phyloP scores from a whole-genome alignment of 257 asterid species.

The Eustoma russellianum region DNA sequence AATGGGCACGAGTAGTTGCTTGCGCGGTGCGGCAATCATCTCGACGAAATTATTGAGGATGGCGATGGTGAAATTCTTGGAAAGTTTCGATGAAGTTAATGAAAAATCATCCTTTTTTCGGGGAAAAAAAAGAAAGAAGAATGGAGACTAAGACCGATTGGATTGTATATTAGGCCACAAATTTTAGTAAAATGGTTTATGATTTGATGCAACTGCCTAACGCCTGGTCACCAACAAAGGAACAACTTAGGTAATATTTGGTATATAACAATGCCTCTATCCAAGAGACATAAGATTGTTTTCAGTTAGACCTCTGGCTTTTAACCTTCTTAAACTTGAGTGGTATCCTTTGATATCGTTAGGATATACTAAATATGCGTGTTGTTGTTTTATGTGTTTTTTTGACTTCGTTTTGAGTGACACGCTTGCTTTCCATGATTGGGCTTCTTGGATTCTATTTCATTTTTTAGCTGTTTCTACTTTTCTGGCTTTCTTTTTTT shows the following conservation, averaged over 20 bases:
- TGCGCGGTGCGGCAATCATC: conserved; percentile 58
- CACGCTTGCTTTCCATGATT: conserved; percentile 4
- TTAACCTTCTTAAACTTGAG: too few species aligned
- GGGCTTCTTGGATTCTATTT: conserved; percentile 1
- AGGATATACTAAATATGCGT: too few species aligned
- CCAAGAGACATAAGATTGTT: too few species aligned
- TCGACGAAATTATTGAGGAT: conserved; percentile 4
- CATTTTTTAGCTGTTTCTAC: background rate
- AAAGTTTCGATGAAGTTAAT: conserved; percentile 3
- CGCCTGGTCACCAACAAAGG: conserved; percentile 15
- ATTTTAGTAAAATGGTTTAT: background rate
- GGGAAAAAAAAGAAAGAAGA: conserved; percentile 4
- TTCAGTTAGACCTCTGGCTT: too few species aligned
- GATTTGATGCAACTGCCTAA: conserved; percentile 5
- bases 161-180: background rate
- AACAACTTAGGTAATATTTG: too few species aligned
- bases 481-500: conserved; percentile 1
- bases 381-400: conserved; percentile 1
- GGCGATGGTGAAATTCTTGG: background rate
- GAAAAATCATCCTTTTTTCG: background rate
- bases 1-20: conserved; percentile 78
- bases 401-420: conserved; percentile 1
- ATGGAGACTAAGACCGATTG: conserved; percentile 9
- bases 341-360: too few species aligned
- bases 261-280: too few species aligned